Conservation (phyloP, 495 filamentous ascomycete genomes). For the Aspergillus bertholletiae region DNA sequence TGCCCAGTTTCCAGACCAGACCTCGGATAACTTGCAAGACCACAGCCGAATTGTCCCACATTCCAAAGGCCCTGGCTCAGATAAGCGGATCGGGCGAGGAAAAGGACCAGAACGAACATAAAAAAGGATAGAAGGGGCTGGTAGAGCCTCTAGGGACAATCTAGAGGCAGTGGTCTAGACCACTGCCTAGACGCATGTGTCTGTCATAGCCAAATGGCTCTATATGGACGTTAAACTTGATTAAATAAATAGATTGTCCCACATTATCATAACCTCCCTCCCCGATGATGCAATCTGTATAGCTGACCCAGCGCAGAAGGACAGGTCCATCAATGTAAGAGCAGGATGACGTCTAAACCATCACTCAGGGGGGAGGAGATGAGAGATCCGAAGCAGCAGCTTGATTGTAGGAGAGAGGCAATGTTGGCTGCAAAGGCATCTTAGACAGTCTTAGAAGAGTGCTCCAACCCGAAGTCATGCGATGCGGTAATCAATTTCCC, state of each 20-base stretch:
- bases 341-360: constrained; percentile 7
- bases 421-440: constrained; percentile 16
- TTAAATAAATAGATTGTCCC: too few species aligned
- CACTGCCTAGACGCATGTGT: too few species aligned
- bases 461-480: constrained; percentile 11
- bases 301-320: constrained; percentile 7
- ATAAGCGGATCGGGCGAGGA: too few species aligned
- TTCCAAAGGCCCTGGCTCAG: too few species aligned
- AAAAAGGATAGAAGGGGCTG: too few species aligned
- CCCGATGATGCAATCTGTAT: constrained; percentile 13
- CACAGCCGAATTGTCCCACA: constrained; percentile 9
- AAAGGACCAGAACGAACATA: too few species aligned
- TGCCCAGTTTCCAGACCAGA: not conserved
- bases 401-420: constrained; percentile 13
- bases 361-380: constrained; percentile 9
- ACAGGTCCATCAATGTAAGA: not conserved
- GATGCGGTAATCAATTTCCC: not conserved
- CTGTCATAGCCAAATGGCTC: too few species aligned
- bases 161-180: too few species aligned
- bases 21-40: constrained; percentile 2
- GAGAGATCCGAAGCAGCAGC: constrained; percentile 13
- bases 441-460: constrained; percentile 4
- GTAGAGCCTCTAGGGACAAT: too few species aligned
- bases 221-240: too few species aligned
- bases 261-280: constrained; percentile 6